phyloP scores from a whole-genome alignment of 139 green algal genomes.

The Haematococcus sp. region DNA sequence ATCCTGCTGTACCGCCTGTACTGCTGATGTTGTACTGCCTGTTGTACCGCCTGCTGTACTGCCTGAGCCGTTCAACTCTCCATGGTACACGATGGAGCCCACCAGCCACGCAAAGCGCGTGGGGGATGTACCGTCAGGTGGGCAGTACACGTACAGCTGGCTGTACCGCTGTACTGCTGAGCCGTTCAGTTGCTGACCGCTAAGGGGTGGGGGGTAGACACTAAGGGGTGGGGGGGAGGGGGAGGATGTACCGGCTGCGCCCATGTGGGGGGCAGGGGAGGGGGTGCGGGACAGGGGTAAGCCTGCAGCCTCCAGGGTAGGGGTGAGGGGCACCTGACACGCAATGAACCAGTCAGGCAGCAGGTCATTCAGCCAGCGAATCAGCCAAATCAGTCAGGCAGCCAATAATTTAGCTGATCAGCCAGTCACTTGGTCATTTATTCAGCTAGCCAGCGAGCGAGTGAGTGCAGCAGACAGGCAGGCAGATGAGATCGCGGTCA shows the following conservation, averaged over 20 bases:
- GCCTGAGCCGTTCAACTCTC: slow-evolving; percentile 29
- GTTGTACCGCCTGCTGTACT: not conserved
- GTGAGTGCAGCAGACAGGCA: too few relatives aligned
- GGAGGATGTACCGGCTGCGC: not conserved
- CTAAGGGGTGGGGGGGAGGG: not conserved
- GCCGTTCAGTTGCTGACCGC: slow-evolving; percentile 6
- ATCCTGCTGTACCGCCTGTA: not conserved
- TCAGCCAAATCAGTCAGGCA: too few relatives aligned
- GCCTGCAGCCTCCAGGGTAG: not conserved
- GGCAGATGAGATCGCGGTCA: too few relatives aligned
- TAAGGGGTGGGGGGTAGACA: too few relatives aligned
- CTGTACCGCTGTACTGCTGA: slow-evolving; percentile 8
- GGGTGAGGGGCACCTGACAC: not conserved
- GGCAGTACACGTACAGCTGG: slow-evolving; percentile 39
- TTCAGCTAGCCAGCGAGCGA: too few relatives aligned
- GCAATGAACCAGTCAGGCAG: not conserved
- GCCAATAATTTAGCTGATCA: too few relatives aligned
- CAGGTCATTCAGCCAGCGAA: too few relatives aligned
- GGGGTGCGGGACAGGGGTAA: not conserved
- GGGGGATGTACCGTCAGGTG: slow-evolving; percentile 9
- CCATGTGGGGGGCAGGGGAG: not conserved
- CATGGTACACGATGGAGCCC: slow-evolving; percentile 40
- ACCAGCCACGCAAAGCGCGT: slow-evolving; percentile 50
- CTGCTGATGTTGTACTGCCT: not conserved
- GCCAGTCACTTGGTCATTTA: too few relatives aligned